phyloP scores from a whole-genome alignment of 371 early-diverging fungal species.

The Entomophthora muscae region DNA sequence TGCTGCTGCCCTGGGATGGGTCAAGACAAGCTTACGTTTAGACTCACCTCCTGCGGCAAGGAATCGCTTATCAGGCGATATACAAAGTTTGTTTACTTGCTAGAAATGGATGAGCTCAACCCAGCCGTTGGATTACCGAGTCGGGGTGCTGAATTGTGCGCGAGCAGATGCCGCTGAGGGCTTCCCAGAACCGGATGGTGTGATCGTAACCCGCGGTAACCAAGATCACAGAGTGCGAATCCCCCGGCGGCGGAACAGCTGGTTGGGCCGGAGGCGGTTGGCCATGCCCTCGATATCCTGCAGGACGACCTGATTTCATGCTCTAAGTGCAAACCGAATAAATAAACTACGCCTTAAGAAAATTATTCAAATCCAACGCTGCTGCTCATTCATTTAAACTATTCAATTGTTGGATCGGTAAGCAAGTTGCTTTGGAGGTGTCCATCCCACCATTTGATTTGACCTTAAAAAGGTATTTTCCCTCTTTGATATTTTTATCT shows the following conservation, averaged over 20 bases:
- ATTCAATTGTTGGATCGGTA: too few relatives aligned
- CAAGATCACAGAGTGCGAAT: constrained; percentile 66
- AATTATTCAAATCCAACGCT: too few relatives aligned
- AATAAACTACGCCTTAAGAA: too few relatives aligned
- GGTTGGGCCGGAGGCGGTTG: background rate
- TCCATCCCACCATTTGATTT: too few relatives aligned
- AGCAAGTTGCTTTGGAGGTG: too few relatives aligned
- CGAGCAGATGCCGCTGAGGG: constrained; percentile 79
- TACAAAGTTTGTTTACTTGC: constrained; percentile 87
- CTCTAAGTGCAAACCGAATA: too few relatives aligned
- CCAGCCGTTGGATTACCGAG: constrained; percentile 25
- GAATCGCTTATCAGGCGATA: constrained; percentile 84
- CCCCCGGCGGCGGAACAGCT: constrained; percentile 5
- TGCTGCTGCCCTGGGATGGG: constrained; percentile 49
- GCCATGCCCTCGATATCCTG: background rate
- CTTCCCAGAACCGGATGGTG: constrained; percentile 95
- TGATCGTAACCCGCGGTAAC: constrained; percentile 93
- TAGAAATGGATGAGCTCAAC: constrained; percentile 12
- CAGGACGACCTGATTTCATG: background rate
- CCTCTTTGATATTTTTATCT: too few relatives aligned
- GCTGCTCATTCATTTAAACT: too few relatives aligned
- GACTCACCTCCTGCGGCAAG: constrained; percentile 77
- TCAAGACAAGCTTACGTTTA: background rate
- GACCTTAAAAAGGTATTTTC: too few relatives aligned
- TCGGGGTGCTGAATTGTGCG: constrained; percentile 89